Evolutionary conservation across 2,329 filamentous ascomycete species (phyloP).

Genomic region (Metarhizium humberi): DNA sequence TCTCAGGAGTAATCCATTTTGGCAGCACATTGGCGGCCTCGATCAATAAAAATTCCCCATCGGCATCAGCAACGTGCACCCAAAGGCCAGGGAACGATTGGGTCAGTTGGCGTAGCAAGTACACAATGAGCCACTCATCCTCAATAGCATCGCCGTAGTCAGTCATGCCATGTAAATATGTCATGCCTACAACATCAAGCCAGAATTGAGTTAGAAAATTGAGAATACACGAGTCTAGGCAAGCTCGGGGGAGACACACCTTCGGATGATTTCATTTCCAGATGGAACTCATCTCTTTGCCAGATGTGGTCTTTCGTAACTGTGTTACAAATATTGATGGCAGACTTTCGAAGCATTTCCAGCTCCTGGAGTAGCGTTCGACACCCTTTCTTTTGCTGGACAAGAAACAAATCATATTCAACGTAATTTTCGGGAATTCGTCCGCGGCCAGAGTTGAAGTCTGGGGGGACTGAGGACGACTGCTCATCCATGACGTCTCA

Average conservation of each 20-base stretch:
- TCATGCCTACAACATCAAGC: slow-evolving; percentile 16
- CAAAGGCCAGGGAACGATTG: slow-evolving; percentile 64
- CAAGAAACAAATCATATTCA: slow-evolving; percentile 71
- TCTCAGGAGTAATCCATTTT: slow-evolving; percentile 84
- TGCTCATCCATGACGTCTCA: background rate
- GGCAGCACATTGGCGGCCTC: slow-evolving; percentile 86
- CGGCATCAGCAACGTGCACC: slow-evolving; percentile 75
- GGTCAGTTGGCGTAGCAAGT: slow-evolving; percentile 73
- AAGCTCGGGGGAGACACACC: slow-evolving; percentile 32
- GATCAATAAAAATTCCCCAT: slow-evolving; percentile 91
- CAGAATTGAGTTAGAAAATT: background rate
- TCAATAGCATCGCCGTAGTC: slow-evolving; percentile 92
- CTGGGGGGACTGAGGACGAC: background rate
- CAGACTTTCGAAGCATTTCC: slow-evolving; percentile 62
- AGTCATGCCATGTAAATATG: slow-evolving; percentile 66
- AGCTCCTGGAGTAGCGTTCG: slow-evolving; percentile 54
- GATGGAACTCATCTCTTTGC: slow-evolving; percentile 76
- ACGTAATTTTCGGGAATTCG: slow-evolving; percentile 71
- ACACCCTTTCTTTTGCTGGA: slow-evolving; percentile 45
- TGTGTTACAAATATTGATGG: slow-evolving; percentile 50
- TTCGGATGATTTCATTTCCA: slow-evolving; percentile 52
- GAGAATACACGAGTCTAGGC: background rate
- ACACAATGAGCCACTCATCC: slow-evolving; percentile 96
- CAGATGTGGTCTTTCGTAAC: slow-evolving; percentile 85
- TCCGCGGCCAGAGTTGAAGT: background rate